phyloP scores from a whole-genome alignment of 2,329 filamentous ascomycete species.

The Cytospora schulzeri region DNA sequence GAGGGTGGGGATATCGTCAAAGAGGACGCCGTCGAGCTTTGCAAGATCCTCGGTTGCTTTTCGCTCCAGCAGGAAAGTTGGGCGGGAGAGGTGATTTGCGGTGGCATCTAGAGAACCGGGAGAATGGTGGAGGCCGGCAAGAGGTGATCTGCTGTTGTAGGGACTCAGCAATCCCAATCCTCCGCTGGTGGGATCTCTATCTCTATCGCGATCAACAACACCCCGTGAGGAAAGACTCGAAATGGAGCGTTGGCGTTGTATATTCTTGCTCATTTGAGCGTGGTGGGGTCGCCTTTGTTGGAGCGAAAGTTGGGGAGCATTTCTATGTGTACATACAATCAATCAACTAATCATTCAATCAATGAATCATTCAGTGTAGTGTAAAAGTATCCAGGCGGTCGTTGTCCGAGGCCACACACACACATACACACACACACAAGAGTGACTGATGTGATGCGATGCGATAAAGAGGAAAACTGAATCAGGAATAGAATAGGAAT shows the following conservation, averaged over 20 bases:
- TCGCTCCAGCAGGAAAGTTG: slow-evolving; percentile 24
- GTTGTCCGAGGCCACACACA: background rate
- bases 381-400: slow-evolving; percentile 11
- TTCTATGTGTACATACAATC: background rate
- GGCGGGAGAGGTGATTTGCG: slow-evolving; percentile 21
- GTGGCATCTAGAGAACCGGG: slow-evolving; percentile 25
- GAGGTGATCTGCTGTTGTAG: slow-evolving; percentile 28
- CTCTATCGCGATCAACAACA: slow-evolving; percentile 25
- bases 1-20: slow-evolving; percentile 30
- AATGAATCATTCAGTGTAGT: no score
- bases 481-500: background rate
- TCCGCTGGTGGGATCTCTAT: slow-evolving; percentile 25
- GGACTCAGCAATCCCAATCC: slow-evolving; percentile 26
- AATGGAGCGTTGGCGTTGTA: slow-evolving; percentile 28
- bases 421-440: no score
- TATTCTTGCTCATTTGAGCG: slow-evolving; percentile 29
- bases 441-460: slow-evolving; percentile 1
- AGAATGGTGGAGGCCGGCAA: slow-evolving; percentile 26
- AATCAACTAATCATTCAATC: no score
- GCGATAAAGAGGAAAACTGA: background rate
- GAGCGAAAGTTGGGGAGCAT: slow-evolving; percentile 17
- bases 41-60: slow-evolving; percentile 26
- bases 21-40: slow-evolving; percentile 30
- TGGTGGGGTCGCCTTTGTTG: slow-evolving; percentile 14
- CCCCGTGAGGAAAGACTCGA: slow-evolving; percentile 28